Percentiles rank a stretch among this genome's conserved stretches.
Conservation (phyloP, 83 land plant genomes). For the Picea abies region DNA sequence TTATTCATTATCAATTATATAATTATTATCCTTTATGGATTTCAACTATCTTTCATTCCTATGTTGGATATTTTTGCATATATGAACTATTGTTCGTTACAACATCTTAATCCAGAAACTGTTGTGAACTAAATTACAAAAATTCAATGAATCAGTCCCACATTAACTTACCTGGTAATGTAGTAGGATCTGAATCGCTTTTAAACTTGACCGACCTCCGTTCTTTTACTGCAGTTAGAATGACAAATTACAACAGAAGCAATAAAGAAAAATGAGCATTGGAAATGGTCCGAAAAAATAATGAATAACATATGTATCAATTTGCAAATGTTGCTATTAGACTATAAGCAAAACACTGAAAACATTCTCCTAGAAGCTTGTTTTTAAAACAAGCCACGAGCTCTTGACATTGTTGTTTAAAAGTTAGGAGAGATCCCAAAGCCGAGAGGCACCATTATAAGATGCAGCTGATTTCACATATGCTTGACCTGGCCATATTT, state of each 20-base stretch:
- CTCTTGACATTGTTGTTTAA: neutral
- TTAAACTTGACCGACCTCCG: constrained; percentile 65
- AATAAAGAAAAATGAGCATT: constrained; percentile 6
- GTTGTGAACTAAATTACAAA: neutral
- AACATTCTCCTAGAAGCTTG: neutral
- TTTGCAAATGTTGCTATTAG: neutral
- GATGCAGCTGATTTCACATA: neutral
- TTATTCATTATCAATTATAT: no score
- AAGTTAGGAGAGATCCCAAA: neutral
- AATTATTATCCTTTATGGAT: no score
- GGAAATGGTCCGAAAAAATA: neutral
- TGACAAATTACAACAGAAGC: neutral
- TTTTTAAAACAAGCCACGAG: neutral
- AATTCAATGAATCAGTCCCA: constrained; percentile 5
- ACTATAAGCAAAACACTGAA: neutral
- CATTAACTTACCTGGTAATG: constrained; percentile 50
- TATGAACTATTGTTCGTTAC: no score
- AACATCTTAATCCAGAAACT: neutral
- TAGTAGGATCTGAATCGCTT: constrained; percentile 61
- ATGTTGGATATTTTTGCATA: no score
- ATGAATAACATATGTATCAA: neutral
- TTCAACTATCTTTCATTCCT: no score
- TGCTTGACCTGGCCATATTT: neutral
- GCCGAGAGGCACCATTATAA: no score
- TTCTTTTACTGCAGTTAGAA: constrained; percentile 48